Evolutionary conservation across 75 land plant species (phyloP).

Genomic region (Sequoia sempervirens): DNA sequence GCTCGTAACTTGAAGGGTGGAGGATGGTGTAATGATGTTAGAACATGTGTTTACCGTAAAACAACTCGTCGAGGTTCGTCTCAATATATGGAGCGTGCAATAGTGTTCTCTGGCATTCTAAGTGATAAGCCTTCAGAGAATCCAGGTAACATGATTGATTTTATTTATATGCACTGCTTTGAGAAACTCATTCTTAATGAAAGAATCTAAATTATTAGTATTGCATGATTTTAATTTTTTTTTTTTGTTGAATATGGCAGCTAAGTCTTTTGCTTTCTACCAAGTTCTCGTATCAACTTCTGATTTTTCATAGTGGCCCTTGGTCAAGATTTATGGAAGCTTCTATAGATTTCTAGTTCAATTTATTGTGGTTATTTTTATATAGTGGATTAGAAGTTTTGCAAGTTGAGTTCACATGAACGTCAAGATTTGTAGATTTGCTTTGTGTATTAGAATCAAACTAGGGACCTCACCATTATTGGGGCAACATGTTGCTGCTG

Average conservation of each 20-base stretch:
- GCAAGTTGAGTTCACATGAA: background rate
- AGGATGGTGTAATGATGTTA: slow-evolving; percentile 73
- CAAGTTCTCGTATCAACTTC: background rate
- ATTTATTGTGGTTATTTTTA: background rate
- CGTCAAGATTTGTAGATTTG: background rate
- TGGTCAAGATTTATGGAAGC: background rate
- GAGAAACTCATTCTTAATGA: background rate
- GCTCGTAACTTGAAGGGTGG: slow-evolving; percentile 54
- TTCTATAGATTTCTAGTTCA: background rate
- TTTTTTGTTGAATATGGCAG: background rate
- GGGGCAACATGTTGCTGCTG: too few species aligned
- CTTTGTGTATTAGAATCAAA: background rate
- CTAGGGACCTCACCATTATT: too few species aligned
- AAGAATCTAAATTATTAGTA: background rate
- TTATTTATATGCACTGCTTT: background rate
- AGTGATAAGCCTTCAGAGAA: slow-evolving; percentile 69
- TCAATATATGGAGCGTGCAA: slow-evolving; percentile 53
- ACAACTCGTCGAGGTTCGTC: slow-evolving; percentile 76
- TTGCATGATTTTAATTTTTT: background rate
- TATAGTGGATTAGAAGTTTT: background rate
- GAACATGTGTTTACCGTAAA: slow-evolving; percentile 56
- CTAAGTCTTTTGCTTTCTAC: background rate
- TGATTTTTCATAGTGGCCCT: background rate
- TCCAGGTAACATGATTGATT: slow-evolving; percentile 48
- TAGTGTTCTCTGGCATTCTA: slow-evolving; percentile 68